phyloP scores from a whole-genome alignment of 2,329 filamentous ascomycete species.

The Rugonectria rugulosa region DNA sequence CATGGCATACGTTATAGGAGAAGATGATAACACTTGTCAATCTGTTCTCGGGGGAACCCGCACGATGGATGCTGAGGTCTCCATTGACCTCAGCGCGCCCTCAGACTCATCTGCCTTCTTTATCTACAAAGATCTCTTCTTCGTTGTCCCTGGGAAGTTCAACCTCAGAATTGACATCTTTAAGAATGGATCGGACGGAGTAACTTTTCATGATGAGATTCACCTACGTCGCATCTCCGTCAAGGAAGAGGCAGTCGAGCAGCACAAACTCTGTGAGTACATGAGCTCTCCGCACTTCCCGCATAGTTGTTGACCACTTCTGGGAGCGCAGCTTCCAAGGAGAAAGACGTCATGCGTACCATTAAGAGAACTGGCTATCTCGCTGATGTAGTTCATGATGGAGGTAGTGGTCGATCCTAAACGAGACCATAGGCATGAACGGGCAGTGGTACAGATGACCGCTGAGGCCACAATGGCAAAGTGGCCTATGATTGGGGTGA shows the following conservation, averaged over 20 bases:
- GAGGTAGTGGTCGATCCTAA: no score
- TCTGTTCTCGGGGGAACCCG: constrained; percentile 20
- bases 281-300: background rate
- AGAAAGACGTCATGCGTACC: background rate
- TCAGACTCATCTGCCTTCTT: constrained; percentile 30
- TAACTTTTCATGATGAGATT: constrained; percentile 24
- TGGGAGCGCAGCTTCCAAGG: background rate
- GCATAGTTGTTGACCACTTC: background rate
- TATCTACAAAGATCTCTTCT: constrained; percentile 36
- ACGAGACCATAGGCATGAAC: no score
- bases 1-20: constrained; percentile 34
- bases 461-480: no score
- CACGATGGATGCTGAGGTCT: constrained; percentile 26
- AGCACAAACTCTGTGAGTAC: constrained; percentile 16
- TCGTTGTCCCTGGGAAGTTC: constrained; percentile 34
- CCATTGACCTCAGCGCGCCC: no score
- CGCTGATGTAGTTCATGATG: background rate
- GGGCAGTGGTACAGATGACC: no score
- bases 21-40: constrained; percentile 14
- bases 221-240: constrained; percentile 28
- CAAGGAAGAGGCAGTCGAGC: constrained; percentile 4
- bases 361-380: background rate
- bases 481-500: no score
- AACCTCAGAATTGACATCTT: constrained; percentile 41
- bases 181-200: constrained; percentile 26